These are phyloP conservation scores for Gnetum montanum DNA, from an alignment of 75 land plant species.

Conservation along the genomic window DNA sequence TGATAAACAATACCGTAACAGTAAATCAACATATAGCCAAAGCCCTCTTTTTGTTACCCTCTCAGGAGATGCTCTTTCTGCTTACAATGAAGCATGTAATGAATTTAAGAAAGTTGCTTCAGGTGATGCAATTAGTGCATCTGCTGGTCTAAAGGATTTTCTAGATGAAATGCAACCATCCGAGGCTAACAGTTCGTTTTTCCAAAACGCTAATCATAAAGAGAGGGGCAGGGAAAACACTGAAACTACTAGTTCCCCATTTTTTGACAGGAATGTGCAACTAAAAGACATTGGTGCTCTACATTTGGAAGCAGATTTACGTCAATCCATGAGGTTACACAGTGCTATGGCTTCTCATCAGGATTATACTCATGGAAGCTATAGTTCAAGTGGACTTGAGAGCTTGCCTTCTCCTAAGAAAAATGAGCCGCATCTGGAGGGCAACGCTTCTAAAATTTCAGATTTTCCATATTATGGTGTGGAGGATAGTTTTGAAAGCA, in stretches of 20 bases:
- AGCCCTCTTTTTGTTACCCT: constrained; percentile 41
- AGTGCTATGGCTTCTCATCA: neutral
- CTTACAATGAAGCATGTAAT: constrained; percentile 50
- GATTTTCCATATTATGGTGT: constrained; percentile 12
- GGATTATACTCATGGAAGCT: neutral
- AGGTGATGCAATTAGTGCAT: constrained; percentile 3
- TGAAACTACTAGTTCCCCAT: neutral
- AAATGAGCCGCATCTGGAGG: neutral
- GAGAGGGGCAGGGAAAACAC: neutral
- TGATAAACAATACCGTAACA: no score
- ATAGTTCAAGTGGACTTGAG: constrained; percentile 1
- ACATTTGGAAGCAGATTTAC: neutral
- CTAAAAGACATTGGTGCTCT: neutral
- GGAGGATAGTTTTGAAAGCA: constrained; percentile 15
- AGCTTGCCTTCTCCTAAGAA: constrained; percentile 3
- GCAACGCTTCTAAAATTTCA: neutral
- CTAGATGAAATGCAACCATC: neutral
- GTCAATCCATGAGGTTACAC: neutral
- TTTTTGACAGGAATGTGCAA: neutral
- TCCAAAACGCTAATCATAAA: neutral
- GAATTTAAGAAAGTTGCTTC: constrained; percentile 17
- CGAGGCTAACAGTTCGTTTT: neutral
- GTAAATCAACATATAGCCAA: no score
- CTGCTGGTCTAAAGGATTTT: neutral
- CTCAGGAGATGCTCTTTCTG: constrained; percentile 36